A percentile compares a stretch with the other conserved stretches of the same genome.
Conservation (phyloP, 768 basidiomycete genomes). For the Mycena alexandri region DNA sequence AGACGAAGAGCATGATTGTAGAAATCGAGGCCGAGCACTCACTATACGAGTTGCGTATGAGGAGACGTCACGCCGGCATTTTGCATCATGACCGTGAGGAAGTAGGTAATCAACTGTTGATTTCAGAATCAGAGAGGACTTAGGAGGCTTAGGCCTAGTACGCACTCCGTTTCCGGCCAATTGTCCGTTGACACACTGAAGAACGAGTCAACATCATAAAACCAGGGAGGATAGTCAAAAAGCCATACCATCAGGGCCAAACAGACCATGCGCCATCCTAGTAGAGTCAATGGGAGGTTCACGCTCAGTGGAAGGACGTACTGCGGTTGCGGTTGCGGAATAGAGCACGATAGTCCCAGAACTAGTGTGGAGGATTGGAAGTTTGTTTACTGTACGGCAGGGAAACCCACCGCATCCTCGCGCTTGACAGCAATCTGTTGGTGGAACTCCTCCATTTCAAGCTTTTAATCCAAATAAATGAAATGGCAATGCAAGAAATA, state of each 20-base stretch:
- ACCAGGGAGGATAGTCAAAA: neutral
- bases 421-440: constrained; percentile 38
- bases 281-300: neutral
- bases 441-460: constrained; percentile 43
- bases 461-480: constrained; percentile 18
- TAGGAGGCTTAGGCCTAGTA: neutral
- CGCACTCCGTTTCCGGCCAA: constrained; percentile 44
- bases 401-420: constrained; percentile 30
- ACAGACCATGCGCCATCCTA: constrained; percentile 45
- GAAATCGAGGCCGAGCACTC: neutral
- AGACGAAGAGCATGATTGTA: neutral
- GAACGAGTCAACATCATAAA: neutral
- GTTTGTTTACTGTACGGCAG: neutral
- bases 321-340: constrained; percentile 38
- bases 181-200: constrained; percentile 42
- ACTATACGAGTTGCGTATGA: constrained; percentile 43
- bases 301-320: neutral
- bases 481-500: neutral
- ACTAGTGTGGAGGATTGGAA: constrained; percentile 12
- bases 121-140: neutral
- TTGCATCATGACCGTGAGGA: constrained; percentile 40
- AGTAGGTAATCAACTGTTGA: constrained; percentile 42
- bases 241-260: constrained; percentile 40
- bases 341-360: constrained; percentile 43
- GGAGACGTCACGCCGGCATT: constrained; percentile 42